A percentile compares a stretch with the other conserved stretches of the same genome.
These are phyloP conservation scores for Filobasidium wieringae DNA, from an alignment of 768 basidiomycete genomes.

Conservation along the genomic window DNA sequence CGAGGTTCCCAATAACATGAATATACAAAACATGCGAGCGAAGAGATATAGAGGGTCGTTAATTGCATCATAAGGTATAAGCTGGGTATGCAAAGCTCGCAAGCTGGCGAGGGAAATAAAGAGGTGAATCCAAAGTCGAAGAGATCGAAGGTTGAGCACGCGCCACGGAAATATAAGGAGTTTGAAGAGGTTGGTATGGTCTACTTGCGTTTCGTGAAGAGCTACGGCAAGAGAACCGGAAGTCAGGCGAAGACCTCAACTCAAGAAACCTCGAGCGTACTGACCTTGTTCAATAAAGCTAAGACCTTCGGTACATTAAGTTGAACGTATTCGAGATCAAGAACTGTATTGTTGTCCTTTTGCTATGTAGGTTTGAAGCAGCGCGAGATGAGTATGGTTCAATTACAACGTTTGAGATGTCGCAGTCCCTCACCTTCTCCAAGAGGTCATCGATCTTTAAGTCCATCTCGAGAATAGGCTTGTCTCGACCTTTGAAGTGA, in stretches of 20 bases:
- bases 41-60: too few species aligned
- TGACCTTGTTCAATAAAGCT: slow-evolving; percentile 78
- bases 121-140: too few species aligned
- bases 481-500: slow-evolving; percentile 97
- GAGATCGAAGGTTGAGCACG: too few species aligned
- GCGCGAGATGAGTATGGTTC: neutral
- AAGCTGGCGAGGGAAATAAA: too few species aligned
- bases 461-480: slow-evolving; percentile 99
- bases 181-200: too few species aligned
- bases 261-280: neutral
- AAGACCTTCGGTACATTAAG: slow-evolving; percentile 92
- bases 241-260: neutral
- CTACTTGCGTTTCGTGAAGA: neutral
- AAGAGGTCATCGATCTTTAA: slow-evolving; percentile 94
- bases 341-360: slow-evolving; percentile 93
- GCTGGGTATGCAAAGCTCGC: too few species aligned
- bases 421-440: slow-evolving; percentile 64
- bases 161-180: too few species aligned
- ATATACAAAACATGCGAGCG: too few species aligned
- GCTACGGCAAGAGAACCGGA: neutral
- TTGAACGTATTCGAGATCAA: slow-evolving; percentile 96
- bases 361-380: slow-evolving; percentile 48
- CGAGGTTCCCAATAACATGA: too few species aligned
- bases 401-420: neutral
- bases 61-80: too few species aligned